Conservation (phyloP, 2,329 filamentous ascomycete species). For the Paraconiothyrium brasiliense region DNA sequence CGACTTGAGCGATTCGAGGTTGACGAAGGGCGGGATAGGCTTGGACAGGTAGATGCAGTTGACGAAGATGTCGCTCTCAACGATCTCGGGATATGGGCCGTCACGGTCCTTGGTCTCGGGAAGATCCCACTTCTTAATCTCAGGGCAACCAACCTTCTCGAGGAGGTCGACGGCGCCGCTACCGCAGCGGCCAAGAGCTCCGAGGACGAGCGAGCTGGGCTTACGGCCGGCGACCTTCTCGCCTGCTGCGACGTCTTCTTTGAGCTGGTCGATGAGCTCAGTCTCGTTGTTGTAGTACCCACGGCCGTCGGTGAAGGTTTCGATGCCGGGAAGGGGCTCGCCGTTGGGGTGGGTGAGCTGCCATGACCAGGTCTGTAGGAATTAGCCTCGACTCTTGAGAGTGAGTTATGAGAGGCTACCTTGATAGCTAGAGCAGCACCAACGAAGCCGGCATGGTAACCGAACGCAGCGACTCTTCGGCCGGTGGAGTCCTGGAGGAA, state of each 20-base stretch:
- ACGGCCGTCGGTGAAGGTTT: conserved; percentile 57
- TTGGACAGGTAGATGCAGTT: conserved; percentile 78
- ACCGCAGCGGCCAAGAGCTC: conserved; percentile 80
- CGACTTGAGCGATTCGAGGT: conserved; percentile 72
- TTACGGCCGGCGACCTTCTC: conserved; percentile 72
- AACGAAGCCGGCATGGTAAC: conserved; percentile 59
- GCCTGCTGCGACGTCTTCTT: conserved; percentile 73
- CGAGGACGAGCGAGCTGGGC: conserved; percentile 84
- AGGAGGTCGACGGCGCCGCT: conserved; percentile 84
- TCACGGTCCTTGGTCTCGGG: conserved; percentile 72
- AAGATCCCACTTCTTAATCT: conserved; percentile 80
- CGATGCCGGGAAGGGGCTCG: conserved; percentile 71
- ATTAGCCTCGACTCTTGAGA: conserved; percentile 16
- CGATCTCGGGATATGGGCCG: conserved; percentile 82
- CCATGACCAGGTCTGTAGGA: conserved; percentile 77
- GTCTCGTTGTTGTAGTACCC: conserved; percentile 77
- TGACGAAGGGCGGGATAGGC: conserved; percentile 84
- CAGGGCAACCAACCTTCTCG: conserved; percentile 75
- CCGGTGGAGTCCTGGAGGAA: conserved; percentile 80
- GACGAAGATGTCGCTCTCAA: conserved; percentile 65
- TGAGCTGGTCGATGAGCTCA: conserved; percentile 76
- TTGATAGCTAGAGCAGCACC: conserved; percentile 59
- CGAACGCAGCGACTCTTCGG: conserved; percentile 75
- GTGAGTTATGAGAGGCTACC: conserved; percentile 26
- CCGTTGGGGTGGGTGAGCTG: conserved; percentile 76